These are phyloP conservation scores for Avena sativa DNA, from an alignment of 176 grass and related monocot genomes.

Conservation along the genomic window DNA sequence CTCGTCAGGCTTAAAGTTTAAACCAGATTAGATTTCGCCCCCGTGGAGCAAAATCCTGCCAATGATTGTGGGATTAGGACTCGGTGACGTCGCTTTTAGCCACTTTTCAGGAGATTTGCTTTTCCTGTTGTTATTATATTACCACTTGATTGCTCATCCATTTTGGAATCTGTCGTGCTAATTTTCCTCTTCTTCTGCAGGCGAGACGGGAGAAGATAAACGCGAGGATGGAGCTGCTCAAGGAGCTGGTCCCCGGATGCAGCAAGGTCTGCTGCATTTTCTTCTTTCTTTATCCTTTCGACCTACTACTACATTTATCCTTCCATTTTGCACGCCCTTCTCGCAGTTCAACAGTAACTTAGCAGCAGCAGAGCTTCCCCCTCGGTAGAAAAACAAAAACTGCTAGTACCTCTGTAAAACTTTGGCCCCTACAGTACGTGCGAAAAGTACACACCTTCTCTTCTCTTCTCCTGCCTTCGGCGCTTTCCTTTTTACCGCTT, in stretches of 20 bases:
- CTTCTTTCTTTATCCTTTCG: not conserved
- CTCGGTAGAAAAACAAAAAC: not conserved
- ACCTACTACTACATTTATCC: not conserved
- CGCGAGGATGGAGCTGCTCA: conserved; percentile 87
- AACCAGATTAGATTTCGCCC: not conserved
- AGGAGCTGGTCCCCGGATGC: conserved; percentile 91
- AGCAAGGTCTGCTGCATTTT: conserved; percentile 62
- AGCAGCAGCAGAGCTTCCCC: not conserved
- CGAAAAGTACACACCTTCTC: not conserved
- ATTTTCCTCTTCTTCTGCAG: conserved; percentile 25
- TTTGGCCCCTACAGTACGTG: not conserved
- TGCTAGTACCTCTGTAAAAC: conserved; percentile 5
- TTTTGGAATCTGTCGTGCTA: not conserved
- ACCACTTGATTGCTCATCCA: conserved; percentile 28
- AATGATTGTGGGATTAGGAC: conserved; percentile 64
- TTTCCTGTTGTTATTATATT: conserved; percentile 24
- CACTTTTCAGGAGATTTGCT: conserved; percentile 39
- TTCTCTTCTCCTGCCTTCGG: conserved; percentile 24
- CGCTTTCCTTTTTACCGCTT: conserved; percentile 45
- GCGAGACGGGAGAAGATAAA: conserved; percentile 91
- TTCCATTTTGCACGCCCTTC: not conserved
- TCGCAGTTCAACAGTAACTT: not conserved
- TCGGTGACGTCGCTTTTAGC: conserved; percentile 13
- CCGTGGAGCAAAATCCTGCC: conserved; percentile 3
- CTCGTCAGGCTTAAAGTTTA: not conserved